Evolutionary conservation across 192 early-diverging fungal species (phyloP).

Genomic region (Rhizophagus sp.): DNA sequence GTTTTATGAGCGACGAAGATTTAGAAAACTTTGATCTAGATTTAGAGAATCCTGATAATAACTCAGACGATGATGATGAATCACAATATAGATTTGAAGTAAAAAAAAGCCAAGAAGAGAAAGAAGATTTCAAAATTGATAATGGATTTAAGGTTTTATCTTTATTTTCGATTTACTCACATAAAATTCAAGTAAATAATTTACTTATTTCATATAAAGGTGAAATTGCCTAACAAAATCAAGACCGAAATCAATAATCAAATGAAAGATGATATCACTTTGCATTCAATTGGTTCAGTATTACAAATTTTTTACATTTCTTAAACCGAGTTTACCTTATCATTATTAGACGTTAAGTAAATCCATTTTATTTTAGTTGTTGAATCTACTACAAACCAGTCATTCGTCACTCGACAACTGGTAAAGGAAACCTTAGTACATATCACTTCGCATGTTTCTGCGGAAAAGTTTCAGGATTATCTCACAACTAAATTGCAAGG

Average conservation of each 20-base stretch:
- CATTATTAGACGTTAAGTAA: too few relatives aligned
- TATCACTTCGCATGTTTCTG: too few relatives aligned
- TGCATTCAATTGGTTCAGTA: neutral
- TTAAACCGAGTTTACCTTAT: too few relatives aligned
- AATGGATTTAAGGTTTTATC: slow-evolving; percentile 24
- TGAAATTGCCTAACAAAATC: neutral
- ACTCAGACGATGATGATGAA: neutral
- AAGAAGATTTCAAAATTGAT: slow-evolving; percentile 9
- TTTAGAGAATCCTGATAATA: neutral
- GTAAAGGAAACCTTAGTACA: neutral
- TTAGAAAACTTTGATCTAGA: slow-evolving; percentile 15
- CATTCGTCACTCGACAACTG: neutral
- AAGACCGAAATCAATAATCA: neutral
- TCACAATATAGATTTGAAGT: slow-evolving; percentile 1
- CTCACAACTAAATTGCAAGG: neutral
- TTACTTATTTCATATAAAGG: neutral
- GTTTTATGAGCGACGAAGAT: slow-evolving; percentile 20
- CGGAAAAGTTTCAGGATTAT: neutral
- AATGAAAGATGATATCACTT: neutral
- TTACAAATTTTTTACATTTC: neutral
- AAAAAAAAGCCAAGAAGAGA: slow-evolving; percentile 18
- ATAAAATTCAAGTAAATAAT: too few relatives aligned
- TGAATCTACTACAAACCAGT: slow-evolving; percentile 15
- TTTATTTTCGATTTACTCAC: too few relatives aligned
- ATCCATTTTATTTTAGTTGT: neutral